Evolutionary conservation across 768 basidiomycete species (phyloP).

Genomic region (Asterophora lycoperdoides): DNA sequence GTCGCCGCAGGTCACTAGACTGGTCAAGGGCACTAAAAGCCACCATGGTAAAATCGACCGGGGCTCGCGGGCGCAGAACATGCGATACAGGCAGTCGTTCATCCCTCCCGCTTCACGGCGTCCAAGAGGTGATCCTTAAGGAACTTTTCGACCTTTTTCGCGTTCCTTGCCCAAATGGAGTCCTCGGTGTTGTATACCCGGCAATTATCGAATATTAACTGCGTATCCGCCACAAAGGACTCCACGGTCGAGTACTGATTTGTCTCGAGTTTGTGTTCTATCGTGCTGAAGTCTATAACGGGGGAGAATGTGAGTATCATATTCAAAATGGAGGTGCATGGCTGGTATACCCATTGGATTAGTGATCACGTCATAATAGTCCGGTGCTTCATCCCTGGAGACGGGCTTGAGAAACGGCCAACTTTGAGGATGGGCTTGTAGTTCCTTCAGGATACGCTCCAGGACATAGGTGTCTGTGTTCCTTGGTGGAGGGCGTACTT

Average conservation of each 20-base stretch:
- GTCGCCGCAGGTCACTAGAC: no score
- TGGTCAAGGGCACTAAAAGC: no score
- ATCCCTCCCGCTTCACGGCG: slow-evolving; percentile 26
- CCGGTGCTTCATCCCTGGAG: slow-evolving; percentile 68
- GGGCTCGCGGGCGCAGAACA: no score
- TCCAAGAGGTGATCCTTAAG: slow-evolving; percentile 51
- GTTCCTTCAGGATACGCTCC: slow-evolving; percentile 72
- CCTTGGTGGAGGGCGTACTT: slow-evolving; percentile 32
- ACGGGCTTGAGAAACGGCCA: slow-evolving; percentile 92
- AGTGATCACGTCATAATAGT: slow-evolving; percentile 88
- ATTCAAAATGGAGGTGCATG: slow-evolving; percentile 1
- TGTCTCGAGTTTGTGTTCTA: slow-evolving; percentile 87
- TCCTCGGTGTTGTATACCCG: slow-evolving; percentile 79
- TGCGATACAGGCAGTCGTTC: neutral
- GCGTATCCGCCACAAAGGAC: slow-evolving; percentile 73
- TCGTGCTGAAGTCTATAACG: slow-evolving; percentile 74
- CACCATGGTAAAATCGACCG: no score
- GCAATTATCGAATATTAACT: slow-evolving; percentile 88
- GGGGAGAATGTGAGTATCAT: neutral
- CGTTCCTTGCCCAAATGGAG: slow-evolving; percentile 79
- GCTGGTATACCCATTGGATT: slow-evolving; percentile 81
- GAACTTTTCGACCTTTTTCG: slow-evolving; percentile 77
- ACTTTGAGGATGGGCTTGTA: slow-evolving; percentile 71
- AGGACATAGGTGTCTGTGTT: slow-evolving; percentile 62
- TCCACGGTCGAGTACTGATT: slow-evolving; percentile 77